A percentile compares a stretch with the other conserved stretches of the same genome.
phyloP scores from a whole-genome alignment of 768 basidiomycete species.

The Russula sp. region DNA sequence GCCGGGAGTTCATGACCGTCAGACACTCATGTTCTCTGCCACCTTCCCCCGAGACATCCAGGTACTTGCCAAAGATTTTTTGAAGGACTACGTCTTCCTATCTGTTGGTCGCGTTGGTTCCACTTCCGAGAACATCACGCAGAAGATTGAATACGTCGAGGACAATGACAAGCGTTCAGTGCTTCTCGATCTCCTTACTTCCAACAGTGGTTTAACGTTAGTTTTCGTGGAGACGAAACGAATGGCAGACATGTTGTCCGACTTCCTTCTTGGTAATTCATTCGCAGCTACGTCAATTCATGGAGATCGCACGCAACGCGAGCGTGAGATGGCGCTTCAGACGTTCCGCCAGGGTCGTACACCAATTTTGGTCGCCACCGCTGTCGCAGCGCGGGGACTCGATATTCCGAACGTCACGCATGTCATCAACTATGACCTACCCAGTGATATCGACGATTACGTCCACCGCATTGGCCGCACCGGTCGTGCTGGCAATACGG shows the following conservation, averaged over 20 bases:
- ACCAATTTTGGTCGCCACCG: constrained; percentile 95
- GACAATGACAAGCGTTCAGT: constrained; percentile 96
- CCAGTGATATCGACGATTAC: constrained; percentile 98
- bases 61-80: constrained; percentile 89
- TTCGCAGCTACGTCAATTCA: constrained; percentile 95
- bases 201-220: constrained; percentile 81
- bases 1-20: constrained; percentile 87
- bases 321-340: constrained; percentile 91
- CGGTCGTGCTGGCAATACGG: constrained; percentile 97
- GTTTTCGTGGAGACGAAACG: constrained; percentile 99
- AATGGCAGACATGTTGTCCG: constrained; percentile 98
- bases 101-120: constrained; percentile 97
- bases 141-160: constrained; percentile 98
- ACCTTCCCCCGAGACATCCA: constrained; percentile 99
- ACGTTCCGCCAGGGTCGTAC: constrained; percentile 95
- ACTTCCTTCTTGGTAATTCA: constrained; percentile 79
- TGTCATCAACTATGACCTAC: constrained; percentile 97
- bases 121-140: constrained; percentile 99
- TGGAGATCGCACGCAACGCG: constrained; percentile 95
- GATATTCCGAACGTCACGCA: constrained; percentile 99
- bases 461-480: constrained; percentile 98
- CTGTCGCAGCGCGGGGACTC: constrained; percentile 96
- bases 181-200: constrained; percentile 86
- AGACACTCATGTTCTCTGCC: constrained; percentile 99
- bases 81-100: constrained; percentile 98